Base-by-base conservation (phyloP, 768 basidiomycete species). In the Epithele typhae region DNA sequence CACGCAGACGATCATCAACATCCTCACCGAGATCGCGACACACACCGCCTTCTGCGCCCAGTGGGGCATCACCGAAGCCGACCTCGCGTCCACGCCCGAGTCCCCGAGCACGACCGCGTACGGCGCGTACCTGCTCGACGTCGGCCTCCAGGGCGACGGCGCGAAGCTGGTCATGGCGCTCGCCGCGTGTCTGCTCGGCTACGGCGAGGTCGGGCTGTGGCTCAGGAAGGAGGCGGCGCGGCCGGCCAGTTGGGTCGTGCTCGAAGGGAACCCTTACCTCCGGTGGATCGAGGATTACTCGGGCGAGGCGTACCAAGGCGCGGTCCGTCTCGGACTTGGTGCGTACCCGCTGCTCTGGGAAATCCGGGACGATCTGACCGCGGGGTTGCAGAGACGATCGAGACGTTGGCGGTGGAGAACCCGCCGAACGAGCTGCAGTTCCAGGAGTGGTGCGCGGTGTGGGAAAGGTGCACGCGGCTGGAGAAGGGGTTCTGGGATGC, bases 401-500 rank as follows among this genome's bases (percentile, higher is more conserved):
- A 96, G 63, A 59, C 64, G 3, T 69, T 77, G 17, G 81, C 84
- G 1, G 72, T 64, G 0, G 66, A 58, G 0, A 80, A 87, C 48
- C 81, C 87, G 2, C 86, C 90, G 0, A 86, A 84, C 0, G 60
- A 69, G 0, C 56, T 49, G 14, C 72, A 82, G 25, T 70, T 89
- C 23, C 70, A 69, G 3, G 84, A 87, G 57, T 87, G 92, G 78
- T 65, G 70, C 40, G 58, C 65, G 15, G 77, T 92, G 2, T 95
- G 91, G 87, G 73, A 78, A 58, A 77, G 76, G 44, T 90, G 88
- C 58, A 82, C 87, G 0, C 63, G 67, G 37, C 69, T 96, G 37
- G 93, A 97, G 67, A 85, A 79, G 54, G 79, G 75, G 0, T 95
- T 95, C 61, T 97, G 93, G 93, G 87, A 94, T 37, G 80, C 80